Conservation (phyloP, 306 rosid species). For the Boehmeria nivea region DNA sequence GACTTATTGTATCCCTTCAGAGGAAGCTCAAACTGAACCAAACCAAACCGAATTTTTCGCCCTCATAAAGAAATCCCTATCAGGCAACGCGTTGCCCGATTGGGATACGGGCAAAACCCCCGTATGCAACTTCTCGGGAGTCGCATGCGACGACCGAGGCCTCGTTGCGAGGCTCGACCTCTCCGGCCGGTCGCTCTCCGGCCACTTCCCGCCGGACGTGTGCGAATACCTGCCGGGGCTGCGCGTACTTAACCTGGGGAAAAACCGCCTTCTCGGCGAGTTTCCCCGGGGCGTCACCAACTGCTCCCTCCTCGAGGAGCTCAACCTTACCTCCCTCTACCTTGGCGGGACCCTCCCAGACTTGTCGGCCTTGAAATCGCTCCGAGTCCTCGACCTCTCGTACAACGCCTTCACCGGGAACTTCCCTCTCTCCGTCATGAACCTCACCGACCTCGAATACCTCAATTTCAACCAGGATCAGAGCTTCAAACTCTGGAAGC, state of each 20-base stretch:
- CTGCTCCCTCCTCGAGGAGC: conserved; percentile 60
- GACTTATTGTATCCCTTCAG: not conserved
- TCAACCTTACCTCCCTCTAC: conserved; percentile 42
- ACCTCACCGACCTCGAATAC: conserved; percentile 56
- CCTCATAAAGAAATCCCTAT: conserved; percentile 41
- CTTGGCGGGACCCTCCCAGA: conserved; percentile 55
- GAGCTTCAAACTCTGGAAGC: conserved; percentile 49
- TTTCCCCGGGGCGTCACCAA: conserved; percentile 46
- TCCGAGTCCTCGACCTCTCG: conserved; percentile 65
- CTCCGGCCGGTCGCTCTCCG: conserved; percentile 46
- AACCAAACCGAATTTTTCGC: conserved; percentile 45
- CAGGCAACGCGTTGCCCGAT: conserved; percentile 37
- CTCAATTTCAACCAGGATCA: conserved; percentile 73
- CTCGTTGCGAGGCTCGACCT: conserved; percentile 46
- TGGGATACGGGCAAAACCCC: conserved; percentile 46
- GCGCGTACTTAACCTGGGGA: conserved; percentile 45
- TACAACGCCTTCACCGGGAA: conserved; percentile 56
- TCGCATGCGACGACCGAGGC: conserved; percentile 48
- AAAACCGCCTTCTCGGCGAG: conserved; percentile 37
- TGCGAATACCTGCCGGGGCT: conserved; percentile 66
- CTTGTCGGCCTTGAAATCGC: conserved; percentile 54
- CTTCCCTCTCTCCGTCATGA: conserved; percentile 73
- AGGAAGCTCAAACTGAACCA: conserved; percentile 1
- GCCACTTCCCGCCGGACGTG: conserved; percentile 51
- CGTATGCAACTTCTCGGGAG: conserved; percentile 60